phyloP scores from a whole-genome alignment of 2,329 filamentous ascomycete species.

The Microdochium nivale region DNA sequence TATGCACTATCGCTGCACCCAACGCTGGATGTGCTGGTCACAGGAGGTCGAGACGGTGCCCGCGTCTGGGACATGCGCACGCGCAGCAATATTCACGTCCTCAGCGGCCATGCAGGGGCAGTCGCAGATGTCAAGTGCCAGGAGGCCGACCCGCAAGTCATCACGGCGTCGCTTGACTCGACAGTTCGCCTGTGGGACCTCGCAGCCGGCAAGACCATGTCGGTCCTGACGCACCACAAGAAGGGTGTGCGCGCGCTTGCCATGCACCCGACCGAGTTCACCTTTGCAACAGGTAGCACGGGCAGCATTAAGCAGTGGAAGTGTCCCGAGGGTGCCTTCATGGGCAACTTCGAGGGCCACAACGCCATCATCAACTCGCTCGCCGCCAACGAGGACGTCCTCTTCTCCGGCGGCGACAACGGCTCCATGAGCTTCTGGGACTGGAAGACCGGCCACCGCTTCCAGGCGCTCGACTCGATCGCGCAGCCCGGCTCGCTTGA shows the following conservation, averaged over 20 bases:
- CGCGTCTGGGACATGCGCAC: conserved; percentile 99
- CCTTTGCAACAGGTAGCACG: conserved; percentile 86
- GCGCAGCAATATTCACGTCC: conserved; percentile 87
- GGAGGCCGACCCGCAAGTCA: conserved; percentile 92
- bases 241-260: conserved; percentile 85
- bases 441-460: conserved; percentile 93
- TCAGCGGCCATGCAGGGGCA: conserved; percentile 84
- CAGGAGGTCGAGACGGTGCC: conserved; percentile 87
- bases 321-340: conserved; percentile 93
- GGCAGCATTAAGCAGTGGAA: conserved; percentile 99
- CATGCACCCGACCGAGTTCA: conserved; percentile 86
- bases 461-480: conserved; percentile 81
- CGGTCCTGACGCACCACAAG: conserved; percentile 95
- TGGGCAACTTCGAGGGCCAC: conserved; percentile 98
- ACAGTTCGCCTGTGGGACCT: conserved; percentile 93
- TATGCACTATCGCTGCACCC: conserved; percentile 92
- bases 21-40: conserved; percentile 88
- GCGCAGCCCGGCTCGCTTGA: conserved; percentile 92
- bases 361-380: conserved; percentile 95
- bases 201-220: conserved; percentile 92
- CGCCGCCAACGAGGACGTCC: conserved; percentile 83
- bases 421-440: conserved; percentile 98
- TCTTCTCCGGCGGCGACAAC: conserved; percentile 94
- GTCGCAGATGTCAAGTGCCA: conserved; percentile 86
- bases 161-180: conserved; percentile 84